Evolutionary conservation across 352 stramenopile species (phyloP), one percentile per base, ranked within the genome.

Genomic region (Phytophthora parvispora): DNA sequence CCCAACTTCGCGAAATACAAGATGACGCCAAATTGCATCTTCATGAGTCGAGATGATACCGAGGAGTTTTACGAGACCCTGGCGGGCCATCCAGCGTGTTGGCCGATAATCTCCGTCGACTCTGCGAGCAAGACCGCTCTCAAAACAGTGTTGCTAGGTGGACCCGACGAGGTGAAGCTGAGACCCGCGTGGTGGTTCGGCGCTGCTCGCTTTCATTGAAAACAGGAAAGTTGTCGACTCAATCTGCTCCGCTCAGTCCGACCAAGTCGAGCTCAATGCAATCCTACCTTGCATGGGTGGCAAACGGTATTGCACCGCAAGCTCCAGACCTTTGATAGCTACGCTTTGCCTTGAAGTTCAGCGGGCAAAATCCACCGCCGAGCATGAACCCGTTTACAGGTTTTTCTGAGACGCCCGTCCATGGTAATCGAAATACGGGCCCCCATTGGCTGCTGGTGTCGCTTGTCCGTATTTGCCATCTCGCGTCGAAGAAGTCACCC

Each of bases 401-500:
- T 10, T 48, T 67, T 63, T 71, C 47, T 64, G 22, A 50, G 60
- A 61, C 60, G 52, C 63, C 34, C 25, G 38, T 57, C 42, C 38
- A 53, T 62, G 60, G 54, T 61, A 64, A 65, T 58, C 52, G 40
- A n/a, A n/a, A 53, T 57, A 31, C 43, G 36, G 59, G 16, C 13
- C 32, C 27, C 48, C 25, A 74, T 74, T 74, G 66, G 66, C 45
- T 68, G 55, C 25, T 28, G 27, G 5, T 12, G 51, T 72, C 64
- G 58, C 64, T 68, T 68, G 64, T 72, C 65, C 65, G 65, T 15
- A 67, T 29, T 67, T 54, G 32, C 43, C 59, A 73, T 67, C 62
- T 72, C 48, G 53, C 31, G 29, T 25, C 36, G n/a, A n/a, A 47
- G 43, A 57, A 63, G 61, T 57, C 63, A 70, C 31, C 25, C 34